Base-by-base conservation (phyloP, 768 basidiomycete genomes). In the Leccinum fibrillosum region DNA sequence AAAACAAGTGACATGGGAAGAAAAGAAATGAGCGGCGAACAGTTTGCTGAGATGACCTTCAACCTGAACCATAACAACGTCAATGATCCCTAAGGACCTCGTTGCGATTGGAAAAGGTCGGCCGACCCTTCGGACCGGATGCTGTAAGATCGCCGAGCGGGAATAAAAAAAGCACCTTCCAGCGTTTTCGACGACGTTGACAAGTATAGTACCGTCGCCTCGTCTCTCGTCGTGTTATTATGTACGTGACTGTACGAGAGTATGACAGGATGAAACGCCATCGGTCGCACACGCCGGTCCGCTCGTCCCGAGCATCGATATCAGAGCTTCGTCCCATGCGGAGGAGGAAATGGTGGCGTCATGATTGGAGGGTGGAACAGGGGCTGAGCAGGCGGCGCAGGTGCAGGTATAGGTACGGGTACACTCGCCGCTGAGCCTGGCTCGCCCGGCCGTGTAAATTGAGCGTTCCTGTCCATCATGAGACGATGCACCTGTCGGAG, bases 391-490 rank as follows among this genome's bases (percentile, higher is more conserved):
- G 67, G 62, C 32, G 61, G 59, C 30, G 35, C 50, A 1, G 68
- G 67, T 2, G 60, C 60, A 54, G 69, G 62, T 56, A 67, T 60
- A 13, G 70, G 64, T 4, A 67, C 63, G 30, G 69, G 61, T 15
- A 54, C 28, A 28, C 57, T 55, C n/a, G 44, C 55, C 10, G 52
- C 44, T 25, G 63, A 53, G 26, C 59, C 57, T 21, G 55, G 48
- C 39, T 73, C 74, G n/a, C 65, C 64, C 37, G 70, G 64, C 34
- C 81, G 74, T 26, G 80, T 82, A 52, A 82, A 73, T 61, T 81
- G 81, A 15, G 81, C 81, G 72, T 86, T 88, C 58, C 86, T 78
- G 44, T 89, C 87, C 85, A 89, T 84, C 86, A 90, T 86, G 60
- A 90, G 81, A 49, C 81, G 78, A 65, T 90, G 88, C 54, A 86